phyloP scores from a whole-genome alignment of 1,284 basidiomycete genomes.

The Ganoderma lingzhi region DNA sequence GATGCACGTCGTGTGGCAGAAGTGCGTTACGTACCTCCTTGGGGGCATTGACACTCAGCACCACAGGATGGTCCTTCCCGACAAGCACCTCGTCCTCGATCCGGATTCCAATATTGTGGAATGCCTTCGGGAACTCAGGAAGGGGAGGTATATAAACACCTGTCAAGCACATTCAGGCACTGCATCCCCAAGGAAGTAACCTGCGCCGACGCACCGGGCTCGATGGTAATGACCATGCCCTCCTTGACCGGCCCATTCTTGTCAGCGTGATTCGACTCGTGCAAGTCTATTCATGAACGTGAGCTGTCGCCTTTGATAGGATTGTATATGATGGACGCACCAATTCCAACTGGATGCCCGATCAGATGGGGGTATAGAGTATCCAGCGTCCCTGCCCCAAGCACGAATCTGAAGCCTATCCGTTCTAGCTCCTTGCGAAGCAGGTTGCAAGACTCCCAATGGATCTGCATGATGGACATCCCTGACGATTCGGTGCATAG shows the following conservation, averaged over 20 bases:
- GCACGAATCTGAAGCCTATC: conserved; percentile 78
- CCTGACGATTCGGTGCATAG: conserved; percentile 66
- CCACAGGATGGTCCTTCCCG: conserved; percentile 67
- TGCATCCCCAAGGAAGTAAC: not conserved
- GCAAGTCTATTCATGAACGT: conserved; percentile 65
- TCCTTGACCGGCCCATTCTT: conserved; percentile 58
- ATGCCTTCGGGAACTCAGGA: conserved; percentile 81
- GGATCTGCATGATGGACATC: conserved; percentile 80
- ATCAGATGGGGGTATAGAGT: conserved; percentile 89
- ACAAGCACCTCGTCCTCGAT: conserved; percentile 95
- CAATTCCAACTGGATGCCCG: conserved; percentile 87
- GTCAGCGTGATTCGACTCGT: conserved; percentile 72
- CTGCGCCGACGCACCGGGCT: conserved; percentile 62
- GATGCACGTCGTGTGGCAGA: not conserved
- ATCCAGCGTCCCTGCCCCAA: conserved; percentile 69
- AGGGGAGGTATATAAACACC: conserved; percentile 88
- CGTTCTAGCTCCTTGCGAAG: conserved; percentile 81
- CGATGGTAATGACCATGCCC: conserved; percentile 91
- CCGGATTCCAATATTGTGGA: conserved; percentile 89
- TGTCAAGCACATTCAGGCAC: conserved; percentile 25
- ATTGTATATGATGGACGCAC: conserved; percentile 48
- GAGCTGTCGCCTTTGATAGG: conserved; percentile 14
- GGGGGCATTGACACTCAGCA: conserved; percentile 83
- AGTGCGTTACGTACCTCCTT: conserved; percentile 72
- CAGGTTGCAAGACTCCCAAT: conserved; percentile 77